phyloP scores from a whole-genome alignment of 2,329 filamentous ascomycete genomes.

The Sarocladium kiliense region DNA sequence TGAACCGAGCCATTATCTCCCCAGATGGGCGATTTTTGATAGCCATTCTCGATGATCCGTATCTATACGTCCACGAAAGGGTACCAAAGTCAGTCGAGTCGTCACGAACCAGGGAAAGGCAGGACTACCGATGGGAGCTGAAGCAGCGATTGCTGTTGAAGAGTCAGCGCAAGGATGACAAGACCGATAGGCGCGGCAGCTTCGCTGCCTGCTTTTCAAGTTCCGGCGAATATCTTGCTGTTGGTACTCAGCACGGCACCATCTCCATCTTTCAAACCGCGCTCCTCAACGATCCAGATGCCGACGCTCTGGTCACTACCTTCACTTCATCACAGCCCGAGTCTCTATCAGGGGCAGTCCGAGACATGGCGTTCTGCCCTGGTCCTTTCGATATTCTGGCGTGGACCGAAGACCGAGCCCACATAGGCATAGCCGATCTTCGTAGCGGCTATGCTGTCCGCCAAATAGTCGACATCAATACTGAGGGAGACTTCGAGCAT shows the following conservation, averaged over 20 bases:
- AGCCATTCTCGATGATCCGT: slow-evolving; percentile 82
- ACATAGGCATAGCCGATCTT: slow-evolving; percentile 69
- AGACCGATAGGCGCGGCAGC: slow-evolving; percentile 57
- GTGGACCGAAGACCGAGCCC: slow-evolving; percentile 85
- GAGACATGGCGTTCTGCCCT: slow-evolving; percentile 89
- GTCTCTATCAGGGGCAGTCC: slow-evolving; percentile 69
- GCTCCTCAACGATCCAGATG: slow-evolving; percentile 36
- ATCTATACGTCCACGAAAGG: slow-evolving; percentile 75
- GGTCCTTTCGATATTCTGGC: slow-evolving; percentile 85
- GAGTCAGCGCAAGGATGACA: slow-evolving; percentile 51
- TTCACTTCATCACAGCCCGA: slow-evolving; percentile 74
- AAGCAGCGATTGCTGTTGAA: slow-evolving; percentile 51
- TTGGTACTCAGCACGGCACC: slow-evolving; percentile 75
- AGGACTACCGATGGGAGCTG: slow-evolving; percentile 44
- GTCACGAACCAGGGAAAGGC: slow-evolving; percentile 16
- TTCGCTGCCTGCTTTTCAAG: slow-evolving; percentile 75
- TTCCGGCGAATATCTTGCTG: slow-evolving; percentile 64
- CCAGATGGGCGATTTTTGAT: slow-evolving; percentile 77
- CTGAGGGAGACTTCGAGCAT: slow-evolving; percentile 51
- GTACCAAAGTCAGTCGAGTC: slow-evolving; percentile 10
- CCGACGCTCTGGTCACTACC: slow-evolving; percentile 63
- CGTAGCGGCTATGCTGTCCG: slow-evolving; percentile 61
- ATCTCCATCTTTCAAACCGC: slow-evolving; percentile 68
- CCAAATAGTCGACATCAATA: slow-evolving; percentile 63
- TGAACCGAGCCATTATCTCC: slow-evolving; percentile 93